A percentile compares a stretch with the other conserved stretches of the same genome.
Evolutionary conservation across 2,329 filamentous ascomycete genomes (phyloP).

Genomic region (Elsinoe ampelina): DNA sequence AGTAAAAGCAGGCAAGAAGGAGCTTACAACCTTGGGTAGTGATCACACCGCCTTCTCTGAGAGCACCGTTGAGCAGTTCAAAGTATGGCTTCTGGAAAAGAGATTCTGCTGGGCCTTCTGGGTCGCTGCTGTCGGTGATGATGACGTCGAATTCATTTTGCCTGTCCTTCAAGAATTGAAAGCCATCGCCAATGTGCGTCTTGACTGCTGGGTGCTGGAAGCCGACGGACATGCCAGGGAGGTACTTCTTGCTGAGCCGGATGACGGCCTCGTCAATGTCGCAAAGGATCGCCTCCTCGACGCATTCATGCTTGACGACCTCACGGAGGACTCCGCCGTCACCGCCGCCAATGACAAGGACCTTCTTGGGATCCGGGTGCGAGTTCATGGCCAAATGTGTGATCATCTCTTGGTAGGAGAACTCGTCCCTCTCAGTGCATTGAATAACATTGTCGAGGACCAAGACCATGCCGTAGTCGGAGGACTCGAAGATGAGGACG

Average conservation of each 20-base stretch:
- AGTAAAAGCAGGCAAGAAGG: slow-evolving; percentile 22
- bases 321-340: slow-evolving; percentile 96
- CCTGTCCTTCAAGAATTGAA: slow-evolving; percentile 95
- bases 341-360: slow-evolving; percentile 94
- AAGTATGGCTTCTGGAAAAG: slow-evolving; percentile 99
- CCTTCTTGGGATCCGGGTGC: slow-evolving; percentile 96
- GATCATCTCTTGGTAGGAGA: slow-evolving; percentile 99
- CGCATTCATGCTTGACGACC: slow-evolving; percentile 96
- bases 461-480: slow-evolving; percentile 89
- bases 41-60: slow-evolving; percentile 93
- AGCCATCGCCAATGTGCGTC: slow-evolving; percentile 90
- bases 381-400: slow-evolving; percentile 97
- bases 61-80: slow-evolving; percentile 78
- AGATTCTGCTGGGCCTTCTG: slow-evolving; percentile 89
- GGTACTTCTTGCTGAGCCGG: slow-evolving; percentile 95
- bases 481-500: slow-evolving; percentile 97
- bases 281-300: slow-evolving; percentile 92
- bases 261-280: slow-evolving; percentile 99
- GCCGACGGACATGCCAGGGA: slow-evolving; percentile 85
- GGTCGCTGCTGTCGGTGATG: slow-evolving; percentile 97
- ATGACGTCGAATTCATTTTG: slow-evolving; percentile 98
- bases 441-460: slow-evolving; percentile 99
- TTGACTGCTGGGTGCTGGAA: slow-evolving; percentile 87
- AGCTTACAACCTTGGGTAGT: slow-evolving; percentile 99
- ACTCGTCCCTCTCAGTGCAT: slow-evolving; percentile 96